A percentile compares a stretch with the other conserved stretches of the same genome.
These are phyloP conservation scores for Penicillium lividum DNA, from an alignment of 495 filamentous ascomycete species.

Conservation along the genomic window DNA sequence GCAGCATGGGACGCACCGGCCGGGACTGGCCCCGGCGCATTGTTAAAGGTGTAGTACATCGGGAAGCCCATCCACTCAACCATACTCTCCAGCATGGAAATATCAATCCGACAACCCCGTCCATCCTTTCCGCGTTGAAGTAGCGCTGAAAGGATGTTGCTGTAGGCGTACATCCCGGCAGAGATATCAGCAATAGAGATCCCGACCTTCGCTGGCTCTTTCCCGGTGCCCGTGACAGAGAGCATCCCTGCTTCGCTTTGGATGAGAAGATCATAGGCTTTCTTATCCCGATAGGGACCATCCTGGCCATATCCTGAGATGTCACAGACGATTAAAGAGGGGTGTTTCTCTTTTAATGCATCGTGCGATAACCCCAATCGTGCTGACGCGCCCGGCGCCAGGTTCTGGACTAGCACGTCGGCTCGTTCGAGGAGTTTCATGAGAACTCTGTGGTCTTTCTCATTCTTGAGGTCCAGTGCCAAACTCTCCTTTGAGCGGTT, in stretches of 20 bases:
- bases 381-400: conserved; percentile 50
- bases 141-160: conserved; percentile 50
- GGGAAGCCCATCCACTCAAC: conserved; percentile 58
- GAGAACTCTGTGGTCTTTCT: conserved; percentile 39
- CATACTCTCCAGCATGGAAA: conserved; percentile 57
- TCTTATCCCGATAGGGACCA: conserved; percentile 54
- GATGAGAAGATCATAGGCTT: conserved; percentile 57
- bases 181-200: conserved; percentile 56
- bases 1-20: conserved; percentile 51
- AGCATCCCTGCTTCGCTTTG: conserved; percentile 56
- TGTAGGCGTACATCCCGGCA: conserved; percentile 52
- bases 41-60: conserved; percentile 52
- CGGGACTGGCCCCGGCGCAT: conserved; percentile 37
- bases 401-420: conserved; percentile 55
- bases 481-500: conserved; percentile 55
- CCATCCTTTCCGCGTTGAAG: conserved; percentile 47
- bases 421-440: conserved; percentile 46
- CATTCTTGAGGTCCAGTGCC: conserved; percentile 48
- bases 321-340: conserved; percentile 53
- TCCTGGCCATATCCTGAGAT: conserved; percentile 53
- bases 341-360: conserved; percentile 38
- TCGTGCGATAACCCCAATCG: conserved; percentile 49
- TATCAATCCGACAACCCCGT: conserved; percentile 46
- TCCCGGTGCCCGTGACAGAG: conserved; percentile 48
- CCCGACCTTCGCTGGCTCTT: conserved; percentile 50